Evolutionary conservation across 2,329 filamentous ascomycete genomes (phyloP).

Genomic region (Alternaria sp.): DNA sequence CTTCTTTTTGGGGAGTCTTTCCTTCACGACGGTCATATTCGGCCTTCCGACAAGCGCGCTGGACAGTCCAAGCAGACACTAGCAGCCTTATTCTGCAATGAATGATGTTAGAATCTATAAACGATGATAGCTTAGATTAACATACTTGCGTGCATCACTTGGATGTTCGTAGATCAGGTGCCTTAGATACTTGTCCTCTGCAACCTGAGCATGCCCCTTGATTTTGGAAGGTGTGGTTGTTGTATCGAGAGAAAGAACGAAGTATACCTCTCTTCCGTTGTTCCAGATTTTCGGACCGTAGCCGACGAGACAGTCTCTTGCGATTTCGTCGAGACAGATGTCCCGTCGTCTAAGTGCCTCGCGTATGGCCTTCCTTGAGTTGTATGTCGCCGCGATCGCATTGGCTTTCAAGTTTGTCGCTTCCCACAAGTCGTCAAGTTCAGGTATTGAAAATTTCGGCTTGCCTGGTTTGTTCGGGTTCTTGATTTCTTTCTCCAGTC

Average conservation of each 20-base stretch:
- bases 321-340: not conserved
- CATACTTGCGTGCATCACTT: not conserved
- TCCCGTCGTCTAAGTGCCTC: not conserved
- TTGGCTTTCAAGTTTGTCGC: not conserved
- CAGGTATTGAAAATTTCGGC: not conserved
- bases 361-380: not conserved
- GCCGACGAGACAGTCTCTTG: not conserved
- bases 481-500: not conserved
- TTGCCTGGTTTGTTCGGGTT: not conserved
- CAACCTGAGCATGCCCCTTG: not conserved
- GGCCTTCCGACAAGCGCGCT: conserved; percentile 5
- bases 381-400: not conserved
- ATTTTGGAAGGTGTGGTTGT: not conserved
- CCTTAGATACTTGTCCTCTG: not conserved
- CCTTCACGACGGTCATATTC: not conserved
- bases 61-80: not conserved
- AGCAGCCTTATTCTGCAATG: not conserved
- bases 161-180: not conserved
- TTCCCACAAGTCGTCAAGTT: not conserved
- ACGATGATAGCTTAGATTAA: no score
- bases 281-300: not conserved
- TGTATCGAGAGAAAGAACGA: not conserved
- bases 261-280: not conserved
- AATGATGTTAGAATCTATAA: not conserved
- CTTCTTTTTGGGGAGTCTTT: not conserved